These are phyloP conservation scores for Dendrobium chrysotoxum DNA, from an alignment of 106 monocot species.

Conservation along the genomic window DNA sequence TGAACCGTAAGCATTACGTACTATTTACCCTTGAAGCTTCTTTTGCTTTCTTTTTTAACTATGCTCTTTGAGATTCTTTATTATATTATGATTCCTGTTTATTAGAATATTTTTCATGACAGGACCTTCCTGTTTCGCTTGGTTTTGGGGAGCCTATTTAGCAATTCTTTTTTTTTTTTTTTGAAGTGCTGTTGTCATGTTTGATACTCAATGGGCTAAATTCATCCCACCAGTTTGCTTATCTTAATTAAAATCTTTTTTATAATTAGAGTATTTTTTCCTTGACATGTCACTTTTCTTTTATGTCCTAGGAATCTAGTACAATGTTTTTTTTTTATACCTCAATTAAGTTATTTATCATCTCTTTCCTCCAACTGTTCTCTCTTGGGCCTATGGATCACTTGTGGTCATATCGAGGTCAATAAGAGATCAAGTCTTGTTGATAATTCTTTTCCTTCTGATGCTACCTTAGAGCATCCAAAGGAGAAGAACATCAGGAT, in stretches of 20 bases:
- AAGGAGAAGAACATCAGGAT: conserved; percentile 12
- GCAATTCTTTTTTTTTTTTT: background rate
- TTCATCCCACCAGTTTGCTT: background rate
- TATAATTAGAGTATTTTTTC: background rate
- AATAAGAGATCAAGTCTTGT: conserved; percentile 12
- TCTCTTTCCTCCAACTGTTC: background rate
- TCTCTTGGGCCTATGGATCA: conserved; percentile 10
- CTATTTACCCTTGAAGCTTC: background rate
- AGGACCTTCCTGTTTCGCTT: background rate
- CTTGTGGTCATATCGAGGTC: conserved; percentile 15
- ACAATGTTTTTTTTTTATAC: background rate
- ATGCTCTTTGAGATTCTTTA: background rate
- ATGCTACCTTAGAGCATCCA: background rate
- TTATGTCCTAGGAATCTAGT: background rate
- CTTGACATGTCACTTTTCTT: background rate
- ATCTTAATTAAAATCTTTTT: background rate
- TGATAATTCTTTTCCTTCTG: conserved; percentile 4
- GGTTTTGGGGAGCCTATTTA: background rate
- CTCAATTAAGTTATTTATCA: background rate
- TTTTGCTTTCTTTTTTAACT: background rate
- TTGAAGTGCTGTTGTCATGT: background rate
- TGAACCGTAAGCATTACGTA: conserved; percentile 5
- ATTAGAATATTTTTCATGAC: background rate
- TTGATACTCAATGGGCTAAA: background rate
- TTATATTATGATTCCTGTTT: background rate